phyloP scores from a whole-genome alignment of 2,329 filamentous ascomycete genomes.

The Curvularia sp. region DNA sequence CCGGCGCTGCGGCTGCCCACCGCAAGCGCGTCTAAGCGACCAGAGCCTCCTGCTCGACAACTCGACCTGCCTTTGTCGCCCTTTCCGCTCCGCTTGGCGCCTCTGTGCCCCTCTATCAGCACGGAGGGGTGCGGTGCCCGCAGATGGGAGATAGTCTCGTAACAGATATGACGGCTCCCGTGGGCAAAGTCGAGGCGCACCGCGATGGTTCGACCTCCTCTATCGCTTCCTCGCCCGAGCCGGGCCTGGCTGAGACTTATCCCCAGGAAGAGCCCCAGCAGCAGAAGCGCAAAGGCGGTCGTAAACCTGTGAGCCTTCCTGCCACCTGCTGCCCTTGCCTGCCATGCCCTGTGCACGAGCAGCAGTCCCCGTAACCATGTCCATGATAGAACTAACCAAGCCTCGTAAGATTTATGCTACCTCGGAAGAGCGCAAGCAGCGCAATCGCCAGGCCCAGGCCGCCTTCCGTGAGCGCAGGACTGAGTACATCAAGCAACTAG shows the following conservation, averaged over 20 bases:
- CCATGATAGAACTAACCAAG: slow-evolving; percentile 50
- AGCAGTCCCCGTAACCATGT: slow-evolving; percentile 37
- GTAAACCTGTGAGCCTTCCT: slow-evolving; percentile 81
- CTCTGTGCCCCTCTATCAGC: slow-evolving; percentile 46
- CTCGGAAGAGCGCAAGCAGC: slow-evolving; percentile 96
- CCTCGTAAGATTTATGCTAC: slow-evolving; percentile 89
- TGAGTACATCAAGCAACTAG: slow-evolving; percentile 99
- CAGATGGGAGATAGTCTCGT: slow-evolving; percentile 59
- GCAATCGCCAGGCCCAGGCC: slow-evolving; percentile 95
- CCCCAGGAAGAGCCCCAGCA: slow-evolving; percentile 55
- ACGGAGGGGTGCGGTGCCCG: slow-evolving; percentile 54
- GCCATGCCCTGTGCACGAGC: slow-evolving; percentile 33
- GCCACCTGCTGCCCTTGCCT: slow-evolving; percentile 20
- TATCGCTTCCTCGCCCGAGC: slow-evolving; percentile 58
- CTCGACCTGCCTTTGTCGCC: slow-evolving; percentile 39
- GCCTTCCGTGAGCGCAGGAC: slow-evolving; percentile 96
- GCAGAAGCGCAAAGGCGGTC: slow-evolving; percentile 95
- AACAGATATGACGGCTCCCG: slow-evolving; percentile 54
- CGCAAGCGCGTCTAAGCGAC: slow-evolving; percentile 49
- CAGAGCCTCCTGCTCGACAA: slow-evolving; percentile 38
- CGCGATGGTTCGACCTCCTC: slow-evolving; percentile 57
- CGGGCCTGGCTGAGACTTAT: slow-evolving; percentile 51
- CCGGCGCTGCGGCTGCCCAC: slow-evolving; percentile 45
- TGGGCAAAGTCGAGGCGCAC: slow-evolving; percentile 55
- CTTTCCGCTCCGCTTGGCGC: slow-evolving; percentile 46